Conservation (phyloP, 2,329 filamentous ascomycete genomes). For the Xenoacremonium recifei region DNA sequence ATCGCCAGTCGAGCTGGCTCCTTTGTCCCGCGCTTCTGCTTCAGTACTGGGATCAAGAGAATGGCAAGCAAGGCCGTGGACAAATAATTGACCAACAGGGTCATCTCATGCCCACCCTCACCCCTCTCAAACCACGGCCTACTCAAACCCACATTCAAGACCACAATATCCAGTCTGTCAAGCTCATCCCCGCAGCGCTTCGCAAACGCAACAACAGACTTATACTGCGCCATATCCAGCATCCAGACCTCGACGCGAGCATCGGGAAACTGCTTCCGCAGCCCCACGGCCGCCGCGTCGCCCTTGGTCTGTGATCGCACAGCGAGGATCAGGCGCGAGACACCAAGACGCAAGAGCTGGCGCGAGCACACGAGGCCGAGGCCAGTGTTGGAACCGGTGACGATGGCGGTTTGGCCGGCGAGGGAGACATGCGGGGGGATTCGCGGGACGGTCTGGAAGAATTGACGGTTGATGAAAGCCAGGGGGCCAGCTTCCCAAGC, state of each 20-base stretch:
- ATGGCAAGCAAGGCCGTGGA: constrained; percentile 33
- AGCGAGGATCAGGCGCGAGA: constrained; percentile 46
- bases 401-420: constrained; percentile 40
- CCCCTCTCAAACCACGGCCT: constrained; percentile 22
- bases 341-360: constrained; percentile 39
- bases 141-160: constrained; percentile 46
- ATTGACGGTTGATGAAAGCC: constrained; percentile 24
- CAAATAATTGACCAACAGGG: constrained; percentile 40
- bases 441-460: constrained; percentile 20
- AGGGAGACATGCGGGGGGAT: constrained; percentile 26
- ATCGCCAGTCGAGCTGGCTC: constrained; percentile 25
- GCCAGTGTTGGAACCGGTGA: constrained; percentile 50
- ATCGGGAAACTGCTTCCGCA: constrained; percentile 22
- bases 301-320: constrained; percentile 44
- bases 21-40: constrained; percentile 17
- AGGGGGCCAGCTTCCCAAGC: constrained; percentile 18
- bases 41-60: constrained; percentile 32
- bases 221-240: constrained; percentile 47
- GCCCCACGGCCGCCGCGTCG: constrained; percentile 33
- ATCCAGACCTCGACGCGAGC: constrained; percentile 46
- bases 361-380: constrained; percentile 45
- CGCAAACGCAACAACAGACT: constrained; percentile 43
- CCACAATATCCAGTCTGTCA: constrained; percentile 39
- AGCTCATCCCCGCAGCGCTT: constrained; percentile 31
- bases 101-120: constrained; percentile 38